These are phyloP conservation scores for Paramecium sexaurelia DNA, from an alignment of 73 alveolate species.

Conservation along the genomic window DNA sequence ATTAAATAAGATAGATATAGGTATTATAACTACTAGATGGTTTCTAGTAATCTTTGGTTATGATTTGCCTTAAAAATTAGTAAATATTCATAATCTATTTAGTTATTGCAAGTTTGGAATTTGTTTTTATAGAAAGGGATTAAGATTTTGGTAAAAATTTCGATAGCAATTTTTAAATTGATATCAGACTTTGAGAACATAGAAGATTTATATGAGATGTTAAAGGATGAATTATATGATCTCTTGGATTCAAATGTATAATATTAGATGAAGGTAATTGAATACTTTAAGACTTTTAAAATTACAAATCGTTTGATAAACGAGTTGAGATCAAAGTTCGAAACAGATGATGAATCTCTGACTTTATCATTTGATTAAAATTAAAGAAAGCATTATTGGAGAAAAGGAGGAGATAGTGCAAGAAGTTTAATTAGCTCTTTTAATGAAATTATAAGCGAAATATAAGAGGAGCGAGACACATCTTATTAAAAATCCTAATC, in stretches of 20 bases:
- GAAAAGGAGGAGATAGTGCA: not conserved
- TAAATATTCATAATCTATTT: not conserved
- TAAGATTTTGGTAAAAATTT: not conserved
- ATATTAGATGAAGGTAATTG: not conserved
- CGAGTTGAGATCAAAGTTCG: constrained; percentile 1
- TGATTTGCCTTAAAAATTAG: not conserved
- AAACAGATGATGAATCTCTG: not conserved
- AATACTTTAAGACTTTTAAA: not conserved
- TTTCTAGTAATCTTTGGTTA: constrained; percentile 10
- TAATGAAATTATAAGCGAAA: not conserved
- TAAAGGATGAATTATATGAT: not conserved
- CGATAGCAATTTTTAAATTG: not conserved
- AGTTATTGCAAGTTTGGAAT: not conserved
- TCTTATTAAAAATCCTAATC: constrained; percentile 5
- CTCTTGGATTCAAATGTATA: not conserved
- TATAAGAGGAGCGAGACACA: not conserved
- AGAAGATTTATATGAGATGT: not conserved
- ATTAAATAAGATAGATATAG: not conserved
- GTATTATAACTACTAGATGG: constrained; percentile 48
- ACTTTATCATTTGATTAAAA: not conserved
- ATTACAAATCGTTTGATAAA: not conserved
- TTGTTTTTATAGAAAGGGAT: not conserved
- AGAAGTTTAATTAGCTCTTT: not conserved
- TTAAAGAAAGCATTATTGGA: not conserved
- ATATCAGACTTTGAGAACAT: not conserved